These are phyloP conservation scores for Xerocomellus intermedius DNA, from an alignment of 768 basidiomycete genomes.

Conservation along the genomic window DNA sequence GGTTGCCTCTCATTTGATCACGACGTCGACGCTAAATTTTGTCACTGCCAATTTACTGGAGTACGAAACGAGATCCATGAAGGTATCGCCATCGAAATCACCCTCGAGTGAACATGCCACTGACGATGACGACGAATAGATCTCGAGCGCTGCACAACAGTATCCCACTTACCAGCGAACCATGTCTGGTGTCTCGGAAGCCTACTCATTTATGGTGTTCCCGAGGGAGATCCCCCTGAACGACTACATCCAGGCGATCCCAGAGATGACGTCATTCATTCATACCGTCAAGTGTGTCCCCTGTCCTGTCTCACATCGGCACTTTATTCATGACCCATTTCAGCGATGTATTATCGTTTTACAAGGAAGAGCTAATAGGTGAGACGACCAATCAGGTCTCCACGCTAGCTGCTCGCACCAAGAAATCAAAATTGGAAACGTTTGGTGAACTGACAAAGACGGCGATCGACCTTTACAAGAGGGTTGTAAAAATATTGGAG, in stretches of 20 bases:
- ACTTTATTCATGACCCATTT: neutral
- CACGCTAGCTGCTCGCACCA: constrained; percentile 24
- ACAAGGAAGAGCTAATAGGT: constrained; percentile 39
- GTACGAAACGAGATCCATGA: constrained; percentile 28
- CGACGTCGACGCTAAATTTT: constrained; percentile 36
- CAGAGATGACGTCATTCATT: constrained; percentile 35
- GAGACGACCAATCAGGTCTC: constrained; percentile 39
- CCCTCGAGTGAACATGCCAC: neutral
- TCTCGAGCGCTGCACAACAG: constrained; percentile 21
- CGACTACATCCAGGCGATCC: constrained; percentile 39
- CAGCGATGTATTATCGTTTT: constrained; percentile 42
- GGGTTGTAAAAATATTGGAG: constrained; percentile 25
- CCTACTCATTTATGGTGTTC: constrained; percentile 39
- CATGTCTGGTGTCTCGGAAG: constrained; percentile 35
- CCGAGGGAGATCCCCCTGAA: constrained; percentile 30
- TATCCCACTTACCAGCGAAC: constrained; percentile 29
- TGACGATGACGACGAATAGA: constrained; percentile 3
- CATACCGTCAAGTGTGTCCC: constrained; percentile 37
- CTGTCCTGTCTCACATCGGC: neutral
- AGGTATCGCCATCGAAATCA: constrained; percentile 9
- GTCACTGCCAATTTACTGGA: constrained; percentile 37
- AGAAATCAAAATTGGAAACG: constrained; percentile 28
- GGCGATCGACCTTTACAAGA: constrained; percentile 24
- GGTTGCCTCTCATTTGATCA: constrained; percentile 35
- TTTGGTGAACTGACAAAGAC: constrained; percentile 25